Conservation (phyloP, 345 rosid species). For the Cardamine occulta region DNA sequence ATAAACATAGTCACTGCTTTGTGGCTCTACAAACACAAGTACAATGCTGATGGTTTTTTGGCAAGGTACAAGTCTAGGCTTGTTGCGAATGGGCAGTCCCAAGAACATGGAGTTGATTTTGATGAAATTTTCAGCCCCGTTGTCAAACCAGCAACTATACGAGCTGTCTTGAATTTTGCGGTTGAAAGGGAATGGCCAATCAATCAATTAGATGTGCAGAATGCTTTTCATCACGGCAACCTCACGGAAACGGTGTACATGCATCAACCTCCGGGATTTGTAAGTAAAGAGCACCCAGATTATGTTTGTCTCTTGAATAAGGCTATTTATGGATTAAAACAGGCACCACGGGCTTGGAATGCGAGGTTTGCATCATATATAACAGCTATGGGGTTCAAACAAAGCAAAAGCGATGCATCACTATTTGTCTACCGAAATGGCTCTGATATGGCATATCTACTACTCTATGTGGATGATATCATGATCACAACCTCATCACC, state of each 20-base stretch:
- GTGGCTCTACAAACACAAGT: background rate
- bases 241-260: no score
- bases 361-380: background rate
- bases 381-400: rapidly evolving
- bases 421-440: background rate
- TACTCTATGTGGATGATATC: no score
- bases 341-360: background rate
- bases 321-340: background rate
- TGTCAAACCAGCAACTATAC: background rate
- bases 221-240: no score
- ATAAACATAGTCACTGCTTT: rapidly evolving
- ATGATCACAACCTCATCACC: no score
- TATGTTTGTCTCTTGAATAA: background rate
- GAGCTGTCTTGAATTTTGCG: no score
- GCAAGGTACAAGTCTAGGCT: background rate
- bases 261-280: no score
- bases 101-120: background rate
- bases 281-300: no score
- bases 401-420: background rate
- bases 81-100: rapidly evolving
- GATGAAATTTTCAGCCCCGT: background rate
- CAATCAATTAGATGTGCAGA: no score
- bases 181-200: no score
- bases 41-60: background rate
- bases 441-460: rapidly evolving